Conservation (phyloP, 129 eudicot species). For the Escallonia herrerae region DNA sequence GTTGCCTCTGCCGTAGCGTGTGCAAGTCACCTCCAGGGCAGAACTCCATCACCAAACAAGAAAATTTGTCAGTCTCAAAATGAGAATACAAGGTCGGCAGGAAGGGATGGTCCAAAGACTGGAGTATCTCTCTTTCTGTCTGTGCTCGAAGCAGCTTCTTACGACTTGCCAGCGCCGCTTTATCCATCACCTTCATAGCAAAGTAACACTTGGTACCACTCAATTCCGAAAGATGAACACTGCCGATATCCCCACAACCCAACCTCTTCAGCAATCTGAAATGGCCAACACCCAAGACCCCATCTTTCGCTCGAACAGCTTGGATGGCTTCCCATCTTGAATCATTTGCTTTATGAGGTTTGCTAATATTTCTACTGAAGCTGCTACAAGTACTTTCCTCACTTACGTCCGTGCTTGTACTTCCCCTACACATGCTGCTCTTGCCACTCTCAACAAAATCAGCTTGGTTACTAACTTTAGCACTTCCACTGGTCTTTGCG, state of each 20-base stretch:
- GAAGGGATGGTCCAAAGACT: constrained; percentile 76
- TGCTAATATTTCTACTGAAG: constrained; percentile 59
- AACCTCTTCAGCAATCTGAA: constrained; percentile 62
- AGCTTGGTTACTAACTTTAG: constrained; percentile 31
- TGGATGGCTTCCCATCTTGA: constrained; percentile 87
- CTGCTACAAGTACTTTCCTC: constrained; percentile 81
- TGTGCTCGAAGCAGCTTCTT: constrained; percentile 70
- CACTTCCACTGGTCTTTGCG: constrained; percentile 46
- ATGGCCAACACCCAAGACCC: constrained; percentile 60
- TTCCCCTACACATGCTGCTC: constrained; percentile 69
- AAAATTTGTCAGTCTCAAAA: constrained; percentile 76
- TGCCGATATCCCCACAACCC: constrained; percentile 86
- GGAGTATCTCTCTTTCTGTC: constrained; percentile 73
- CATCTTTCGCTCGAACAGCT: constrained; percentile 56
- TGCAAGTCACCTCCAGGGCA: constrained; percentile 88
- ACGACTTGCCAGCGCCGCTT: constrained; percentile 55
- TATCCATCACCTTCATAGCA: constrained; percentile 88
- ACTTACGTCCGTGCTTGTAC: constrained; percentile 70
- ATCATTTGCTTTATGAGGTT: constrained; percentile 76
- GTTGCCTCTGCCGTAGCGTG: constrained; percentile 75
- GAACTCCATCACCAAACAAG: constrained; percentile 88
- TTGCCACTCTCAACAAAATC: constrained; percentile 68
- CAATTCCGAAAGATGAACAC: constrained; percentile 76
- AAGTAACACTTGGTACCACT: constrained; percentile 68
- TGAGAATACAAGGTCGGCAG: constrained; percentile 71